phyloP scores from a whole-genome alignment of 495 filamentous ascomycete species.

The Venustampulla echinocandica region DNA sequence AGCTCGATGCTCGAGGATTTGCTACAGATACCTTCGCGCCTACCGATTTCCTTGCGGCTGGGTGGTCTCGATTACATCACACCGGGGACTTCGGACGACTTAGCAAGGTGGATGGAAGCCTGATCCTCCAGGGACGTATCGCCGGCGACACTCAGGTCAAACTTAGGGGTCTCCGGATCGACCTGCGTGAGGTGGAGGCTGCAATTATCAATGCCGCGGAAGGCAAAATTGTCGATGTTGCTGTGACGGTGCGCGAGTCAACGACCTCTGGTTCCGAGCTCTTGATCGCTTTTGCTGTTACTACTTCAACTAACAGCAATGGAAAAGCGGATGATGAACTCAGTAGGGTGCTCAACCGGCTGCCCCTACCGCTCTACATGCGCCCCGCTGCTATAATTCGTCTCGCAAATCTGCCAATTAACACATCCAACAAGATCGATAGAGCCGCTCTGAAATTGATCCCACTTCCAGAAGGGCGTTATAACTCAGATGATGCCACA shows the following conservation, averaged over 20 bases:
- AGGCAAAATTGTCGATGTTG: slow-evolving; percentile 24
- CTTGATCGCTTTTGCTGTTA: not conserved
- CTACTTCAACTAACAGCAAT: not conserved
- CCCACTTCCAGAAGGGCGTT: not conserved
- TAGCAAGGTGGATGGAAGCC: slow-evolving; percentile 22
- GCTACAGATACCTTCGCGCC: slow-evolving; percentile 18
- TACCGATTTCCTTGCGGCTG: not conserved
- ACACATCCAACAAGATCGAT: slow-evolving; percentile 34
- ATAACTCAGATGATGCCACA: too few species aligned
- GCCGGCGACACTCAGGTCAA: slow-evolving; percentile 42
- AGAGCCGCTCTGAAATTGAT: not conserved
- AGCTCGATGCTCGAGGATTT: slow-evolving; percentile 20
- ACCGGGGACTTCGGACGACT: slow-evolving; percentile 21
- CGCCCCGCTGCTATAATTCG: slow-evolving; percentile 30
- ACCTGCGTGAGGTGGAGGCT: slow-evolving; percentile 41
- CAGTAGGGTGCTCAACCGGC: not conserved
- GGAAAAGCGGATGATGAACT: not conserved
- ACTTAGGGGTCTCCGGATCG: slow-evolving; percentile 42
- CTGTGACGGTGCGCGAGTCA: slow-evolving; percentile 24
- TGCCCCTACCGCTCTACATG: slow-evolving; percentile 4
- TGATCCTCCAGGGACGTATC: slow-evolving; percentile 30
- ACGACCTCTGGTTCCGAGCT: not conserved
- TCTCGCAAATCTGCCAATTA: slow-evolving; percentile 33
- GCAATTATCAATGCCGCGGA: slow-evolving; percentile 24
- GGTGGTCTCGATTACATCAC: slow-evolving; percentile 19